These are phyloP conservation scores for Lotus japonicus DNA, from an alignment of 306 rosid genomes.

Conservation along the genomic window DNA sequence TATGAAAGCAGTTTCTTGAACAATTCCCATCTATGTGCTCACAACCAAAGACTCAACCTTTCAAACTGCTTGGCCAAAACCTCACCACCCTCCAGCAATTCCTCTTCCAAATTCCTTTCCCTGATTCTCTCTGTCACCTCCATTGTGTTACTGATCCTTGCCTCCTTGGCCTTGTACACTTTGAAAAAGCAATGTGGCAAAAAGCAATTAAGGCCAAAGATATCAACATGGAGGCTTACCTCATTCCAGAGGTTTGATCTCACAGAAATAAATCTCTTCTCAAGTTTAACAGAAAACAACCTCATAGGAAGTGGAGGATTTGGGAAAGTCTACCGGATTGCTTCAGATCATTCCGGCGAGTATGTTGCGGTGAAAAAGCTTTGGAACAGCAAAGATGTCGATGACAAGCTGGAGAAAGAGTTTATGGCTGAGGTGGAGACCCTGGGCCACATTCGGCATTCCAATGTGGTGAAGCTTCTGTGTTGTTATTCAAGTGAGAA, in stretches of 20 bases:
- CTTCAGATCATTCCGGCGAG: conserved; percentile 36
- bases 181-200: conserved; percentile 26
- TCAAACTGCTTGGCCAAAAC: conserved; percentile 36
- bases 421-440: conserved; percentile 67
- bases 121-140: conserved; percentile 29
- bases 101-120: conserved; percentile 35
- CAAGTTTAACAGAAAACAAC: conserved; percentile 54
- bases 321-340: conserved; percentile 65
- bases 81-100: conserved; percentile 19
- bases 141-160: conserved; percentile 19
- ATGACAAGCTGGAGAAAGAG: conserved; percentile 54
- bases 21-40: conserved; percentile 59
- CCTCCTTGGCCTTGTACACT: conserved; percentile 20
- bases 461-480: conserved; percentile 74
- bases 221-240: conserved; percentile 66
- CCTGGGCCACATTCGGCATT: conserved; percentile 69
- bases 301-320: conserved; percentile 89
- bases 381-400: conserved; percentile 37
- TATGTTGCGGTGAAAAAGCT: conserved; percentile 75
- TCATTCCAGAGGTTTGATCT: conserved; percentile 73
- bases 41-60: conserved; percentile 26
- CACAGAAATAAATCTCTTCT: conserved; percentile 40
- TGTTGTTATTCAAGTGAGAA: conserved; percentile 68
- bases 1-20: conserved; percentile 57
- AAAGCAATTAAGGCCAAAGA: conserved; percentile 21